Conservation (phyloP, 2,329 filamentous ascomycete genomes). For the Penicillium brasilianum region DNA sequence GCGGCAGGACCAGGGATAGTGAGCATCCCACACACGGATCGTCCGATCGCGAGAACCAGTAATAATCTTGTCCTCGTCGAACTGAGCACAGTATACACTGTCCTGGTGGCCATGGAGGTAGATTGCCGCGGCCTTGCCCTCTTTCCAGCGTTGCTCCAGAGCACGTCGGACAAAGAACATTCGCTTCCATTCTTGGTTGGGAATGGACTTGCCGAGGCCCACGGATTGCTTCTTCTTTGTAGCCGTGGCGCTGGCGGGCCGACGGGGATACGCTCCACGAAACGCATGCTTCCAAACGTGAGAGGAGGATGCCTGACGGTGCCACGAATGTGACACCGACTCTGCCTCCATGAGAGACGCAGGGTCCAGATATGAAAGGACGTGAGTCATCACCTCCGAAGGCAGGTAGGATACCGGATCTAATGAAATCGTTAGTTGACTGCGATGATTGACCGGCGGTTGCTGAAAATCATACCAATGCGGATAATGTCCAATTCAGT, state of each 20-base stretch:
- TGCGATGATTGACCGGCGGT: not conserved
- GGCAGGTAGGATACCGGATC: slow-evolving; percentile 63
- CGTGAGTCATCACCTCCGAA: slow-evolving; percentile 62
- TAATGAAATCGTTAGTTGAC: slow-evolving; percentile 30
- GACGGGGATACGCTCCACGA: slow-evolving; percentile 57
- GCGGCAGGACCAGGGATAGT: slow-evolving; percentile 76
- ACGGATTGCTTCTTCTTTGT: slow-evolving; percentile 55
- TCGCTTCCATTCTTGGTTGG: slow-evolving; percentile 79
- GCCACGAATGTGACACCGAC: slow-evolving; percentile 63
- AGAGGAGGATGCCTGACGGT: slow-evolving; percentile 58
- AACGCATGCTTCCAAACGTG: slow-evolving; percentile 69
- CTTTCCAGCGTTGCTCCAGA: slow-evolving; percentile 79
- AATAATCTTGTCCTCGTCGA: slow-evolving; percentile 97
- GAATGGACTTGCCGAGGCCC: slow-evolving; percentile 59
- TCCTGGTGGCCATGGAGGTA: slow-evolving; percentile 94
- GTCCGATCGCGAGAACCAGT: slow-evolving; percentile 95
- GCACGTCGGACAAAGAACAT: slow-evolving; percentile 79
- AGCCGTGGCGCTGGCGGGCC: slow-evolving; percentile 42
- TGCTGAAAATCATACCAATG: slow-evolving; percentile 35
- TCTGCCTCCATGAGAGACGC: slow-evolving; percentile 60
- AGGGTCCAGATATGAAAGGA: slow-evolving; percentile 65
- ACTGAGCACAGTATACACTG: slow-evolving; percentile 97
- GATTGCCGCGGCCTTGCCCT: slow-evolving; percentile 76
- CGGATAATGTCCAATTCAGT: slow-evolving; percentile 44
- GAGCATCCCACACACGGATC: slow-evolving; percentile 94